phyloP scores from a whole-genome alignment of 371 early-diverging fungal genomes.

The Mortierella sp. region DNA sequence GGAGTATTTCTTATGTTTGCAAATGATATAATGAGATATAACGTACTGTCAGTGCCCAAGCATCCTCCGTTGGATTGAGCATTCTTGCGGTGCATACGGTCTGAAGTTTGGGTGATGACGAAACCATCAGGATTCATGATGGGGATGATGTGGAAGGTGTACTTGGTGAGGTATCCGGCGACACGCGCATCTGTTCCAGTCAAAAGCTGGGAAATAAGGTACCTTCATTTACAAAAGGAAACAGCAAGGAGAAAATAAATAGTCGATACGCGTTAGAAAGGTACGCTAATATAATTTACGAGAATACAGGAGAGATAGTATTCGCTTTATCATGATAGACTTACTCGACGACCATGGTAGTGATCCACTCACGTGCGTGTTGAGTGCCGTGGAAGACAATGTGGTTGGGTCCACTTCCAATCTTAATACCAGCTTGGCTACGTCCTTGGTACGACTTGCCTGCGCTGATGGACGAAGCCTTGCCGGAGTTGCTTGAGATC shows the following conservation, averaged over 20 bases:
- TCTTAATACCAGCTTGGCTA: slow-evolving; percentile 47
- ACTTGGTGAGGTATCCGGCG: slow-evolving; percentile 48
- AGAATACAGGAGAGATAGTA: neutral
- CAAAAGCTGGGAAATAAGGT: slow-evolving; percentile 36
- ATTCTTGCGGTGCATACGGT: slow-evolving; percentile 75
- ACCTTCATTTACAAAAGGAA: neutral
- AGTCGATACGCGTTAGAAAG: no score
- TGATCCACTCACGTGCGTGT: slow-evolving; percentile 37
- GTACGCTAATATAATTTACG: neutral
- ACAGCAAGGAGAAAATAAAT: neutral
- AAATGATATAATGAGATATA: neutral
- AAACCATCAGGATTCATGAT: slow-evolving; percentile 76
- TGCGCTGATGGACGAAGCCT: slow-evolving; percentile 33
- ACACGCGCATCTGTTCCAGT: slow-evolving; percentile 51
- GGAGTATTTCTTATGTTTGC: neutral
- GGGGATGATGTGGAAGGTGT: slow-evolving; percentile 59
- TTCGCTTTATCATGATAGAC: neutral
- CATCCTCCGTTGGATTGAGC: slow-evolving; percentile 54
- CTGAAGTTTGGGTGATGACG: slow-evolving; percentile 61
- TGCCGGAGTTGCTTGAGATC: slow-evolving; percentile 37
- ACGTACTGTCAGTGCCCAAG: slow-evolving; percentile 54
- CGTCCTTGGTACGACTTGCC: slow-evolving; percentile 46
- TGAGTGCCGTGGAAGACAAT: slow-evolving; percentile 53
- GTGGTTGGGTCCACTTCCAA: slow-evolving; percentile 50
- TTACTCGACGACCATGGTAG: slow-evolving; percentile 23